Base-by-base conservation (phyloP, 768 basidiomycete species). In the Scleroderma bovista region DNA sequence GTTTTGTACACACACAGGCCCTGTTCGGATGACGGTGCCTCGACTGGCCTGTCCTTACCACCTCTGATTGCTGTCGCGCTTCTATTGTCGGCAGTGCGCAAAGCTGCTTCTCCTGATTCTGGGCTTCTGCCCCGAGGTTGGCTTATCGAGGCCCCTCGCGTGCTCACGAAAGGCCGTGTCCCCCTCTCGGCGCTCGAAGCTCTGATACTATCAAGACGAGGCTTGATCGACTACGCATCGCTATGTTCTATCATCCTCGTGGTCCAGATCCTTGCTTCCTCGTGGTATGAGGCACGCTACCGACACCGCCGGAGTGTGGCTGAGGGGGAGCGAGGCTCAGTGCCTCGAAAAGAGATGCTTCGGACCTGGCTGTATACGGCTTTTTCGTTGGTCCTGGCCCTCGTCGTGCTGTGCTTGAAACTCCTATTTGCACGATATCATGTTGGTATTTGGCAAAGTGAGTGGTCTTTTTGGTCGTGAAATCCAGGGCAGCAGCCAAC, bases 41-140 rank as follows among this genome's bases (percentile, higher is more conserved):
- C 89, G 51, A 92, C 86, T 38, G 92, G 87, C 2, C 70, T 95
- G 12, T 75, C 93, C n/a, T 75, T 93, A 29, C 87, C 84, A 12
- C 91, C 93, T 2, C 72, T 95, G 26, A 81, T 95, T 47, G 77
- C 89, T 8, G 75, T 83, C 10, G 81, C 84, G 0, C 64, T 93
- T 46, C 69, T 91, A 52, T 75, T 75, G 57, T 75, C 78, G 40
- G 78, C 76, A 20, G 71, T 78, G 23, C 69, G 57, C 68, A 62
- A 63, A 60, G 58, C 65, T 54, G 59, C 57, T 49, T 65, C 57
- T 26, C 53, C 63, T 47, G 41, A 49, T 54, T 44, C 62, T 45
- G 53, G 57, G 46, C 69, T 72, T 3, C 69, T 84, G 6, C 83
- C 85, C 12, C 57, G 72, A 40, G 72, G 71, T 50, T 95, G 94